Evolutionary conservation across 1,284 basidiomycete species (phyloP).

Genomic region (Phaffia rhodozyma): DNA sequence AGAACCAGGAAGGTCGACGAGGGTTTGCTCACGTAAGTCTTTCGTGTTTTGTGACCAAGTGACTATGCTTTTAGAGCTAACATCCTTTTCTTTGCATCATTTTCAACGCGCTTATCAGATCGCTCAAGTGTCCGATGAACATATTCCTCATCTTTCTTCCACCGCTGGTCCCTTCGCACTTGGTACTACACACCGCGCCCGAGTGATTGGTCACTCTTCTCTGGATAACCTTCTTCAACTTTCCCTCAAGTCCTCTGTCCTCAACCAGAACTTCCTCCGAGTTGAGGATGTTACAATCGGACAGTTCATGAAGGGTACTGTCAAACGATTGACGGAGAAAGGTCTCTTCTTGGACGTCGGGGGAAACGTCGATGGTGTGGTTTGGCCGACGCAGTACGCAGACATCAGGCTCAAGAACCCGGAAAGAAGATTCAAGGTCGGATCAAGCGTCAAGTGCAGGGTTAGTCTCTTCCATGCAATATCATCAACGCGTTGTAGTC

Average conservation of each 20-base stretch:
- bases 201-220: slow-evolving; percentile 76
- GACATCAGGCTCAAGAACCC: slow-evolving; percentile 88
- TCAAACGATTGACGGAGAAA: slow-evolving; percentile 67
- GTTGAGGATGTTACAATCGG: slow-evolving; percentile 75
- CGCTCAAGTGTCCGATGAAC: slow-evolving; percentile 85
- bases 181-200: slow-evolving; percentile 67
- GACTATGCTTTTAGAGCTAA: not conserved
- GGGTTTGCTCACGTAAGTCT: slow-evolving; percentile 74
- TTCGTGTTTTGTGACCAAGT: not conserved
- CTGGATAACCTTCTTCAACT: slow-evolving; percentile 84
- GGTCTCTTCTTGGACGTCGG: slow-evolving; percentile 74
- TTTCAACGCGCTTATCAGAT: slow-evolving; percentile 45
- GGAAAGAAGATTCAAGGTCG: slow-evolving; percentile 79
- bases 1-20: slow-evolving; percentile 50
- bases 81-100: not conserved
- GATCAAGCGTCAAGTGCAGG: slow-evolving; percentile 70
- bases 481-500: not conserved
- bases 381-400: slow-evolving; percentile 92
- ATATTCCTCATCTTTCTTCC: slow-evolving; percentile 58
- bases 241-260: slow-evolving; percentile 66
- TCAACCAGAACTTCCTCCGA: slow-evolving; percentile 79
- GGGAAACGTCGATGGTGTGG: slow-evolving; percentile 77
- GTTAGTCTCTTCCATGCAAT: slow-evolving; percentile 39
- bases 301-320: slow-evolving; percentile 66
- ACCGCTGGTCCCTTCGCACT: slow-evolving; percentile 66